A percentile compares a stretch with the other conserved stretches of the same genome.
phyloP scores from a whole-genome alignment of 2,329 filamentous ascomycete genomes.

The Parafenestella ontariensis region DNA sequence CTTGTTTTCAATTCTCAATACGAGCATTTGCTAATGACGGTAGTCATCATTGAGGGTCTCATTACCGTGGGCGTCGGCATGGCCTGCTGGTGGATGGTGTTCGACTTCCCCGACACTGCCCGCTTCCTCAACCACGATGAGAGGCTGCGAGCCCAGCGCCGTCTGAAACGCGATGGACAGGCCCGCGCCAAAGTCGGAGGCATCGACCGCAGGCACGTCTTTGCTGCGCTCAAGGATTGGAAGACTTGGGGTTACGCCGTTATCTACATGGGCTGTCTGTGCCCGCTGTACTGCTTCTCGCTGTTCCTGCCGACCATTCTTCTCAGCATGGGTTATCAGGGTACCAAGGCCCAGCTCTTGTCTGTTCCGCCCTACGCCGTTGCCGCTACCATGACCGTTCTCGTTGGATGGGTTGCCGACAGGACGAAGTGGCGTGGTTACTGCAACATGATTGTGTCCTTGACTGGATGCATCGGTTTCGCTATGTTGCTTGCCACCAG shows the following conservation, averaged over 20 bases:
- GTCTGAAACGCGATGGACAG: slow-evolving; percentile 73
- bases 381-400: slow-evolving; percentile 72
- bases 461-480: slow-evolving; percentile 80
- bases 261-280: slow-evolving; percentile 69
- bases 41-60: slow-evolving; percentile 48
- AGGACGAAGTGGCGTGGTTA: slow-evolving; percentile 74
- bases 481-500: slow-evolving; percentile 75
- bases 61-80: slow-evolving; percentile 47
- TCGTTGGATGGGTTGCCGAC: slow-evolving; percentile 78
- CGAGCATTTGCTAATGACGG: slow-evolving; percentile 16
- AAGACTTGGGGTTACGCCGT: slow-evolving; percentile 62
- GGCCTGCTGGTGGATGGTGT: slow-evolving; percentile 63
- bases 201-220: slow-evolving; percentile 47
- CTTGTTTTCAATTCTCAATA: background rate
- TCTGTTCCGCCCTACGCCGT: slow-evolving; percentile 78
- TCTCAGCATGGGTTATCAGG: slow-evolving; percentile 59
- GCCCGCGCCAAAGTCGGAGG: slow-evolving; percentile 65
- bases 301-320: slow-evolving; percentile 58
- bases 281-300: slow-evolving; percentile 48
- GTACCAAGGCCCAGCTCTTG: slow-evolving; percentile 72
- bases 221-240: slow-evolving; percentile 56
- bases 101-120: slow-evolving; percentile 69
- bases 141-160: slow-evolving; percentile 64
- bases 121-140: slow-evolving; percentile 62
- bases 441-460: slow-evolving; percentile 77